Conservation (phyloP, 768 basidiomycete species). For the Steccherinum ochraceum region DNA sequence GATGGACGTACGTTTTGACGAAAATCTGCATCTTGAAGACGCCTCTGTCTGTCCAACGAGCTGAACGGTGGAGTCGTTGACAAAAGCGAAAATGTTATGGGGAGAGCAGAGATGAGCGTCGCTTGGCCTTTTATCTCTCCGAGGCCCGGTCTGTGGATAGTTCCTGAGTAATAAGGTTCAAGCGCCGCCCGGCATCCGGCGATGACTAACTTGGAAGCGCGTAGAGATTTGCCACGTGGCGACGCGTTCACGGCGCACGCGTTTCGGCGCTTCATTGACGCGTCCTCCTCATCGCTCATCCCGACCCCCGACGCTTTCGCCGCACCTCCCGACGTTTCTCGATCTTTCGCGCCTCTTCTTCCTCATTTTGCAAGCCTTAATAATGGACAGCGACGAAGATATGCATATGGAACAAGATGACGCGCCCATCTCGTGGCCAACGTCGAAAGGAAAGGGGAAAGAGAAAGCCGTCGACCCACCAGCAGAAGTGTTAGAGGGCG, state of each 20-base stretch:
- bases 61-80: conserved; percentile 90
- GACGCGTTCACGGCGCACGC: conserved; percentile 14
- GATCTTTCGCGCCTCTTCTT: conserved; percentile 7
- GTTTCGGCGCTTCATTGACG: conserved; percentile 9
- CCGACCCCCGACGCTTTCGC: no score
- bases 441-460: conserved; percentile 51
- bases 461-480: conserved; percentile 49
- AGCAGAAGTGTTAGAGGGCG: conserved; percentile 37
- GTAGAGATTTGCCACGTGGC: conserved; percentile 15
- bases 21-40: conserved; percentile 91
- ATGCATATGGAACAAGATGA: conserved; percentile 46
- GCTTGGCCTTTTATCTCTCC: conserved; percentile 1
- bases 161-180: conserved; percentile 25
- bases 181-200: background rate
- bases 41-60: conserved; percentile 87
- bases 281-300: conserved; percentile 8
- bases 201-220: conserved; percentile 10
- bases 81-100: conserved; percentile 55
- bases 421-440: conserved; percentile 20
- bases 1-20: conserved; percentile 78
- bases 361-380: conserved; percentile 2
- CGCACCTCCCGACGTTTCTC: no score
- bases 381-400: conserved; percentile 59
- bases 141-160: conserved; percentile 40
- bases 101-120: conserved; percentile 16